These are phyloP conservation scores for Ananas comosus DNA, from an alignment of 176 grass and related monocot species.

Conservation along the genomic window DNA sequence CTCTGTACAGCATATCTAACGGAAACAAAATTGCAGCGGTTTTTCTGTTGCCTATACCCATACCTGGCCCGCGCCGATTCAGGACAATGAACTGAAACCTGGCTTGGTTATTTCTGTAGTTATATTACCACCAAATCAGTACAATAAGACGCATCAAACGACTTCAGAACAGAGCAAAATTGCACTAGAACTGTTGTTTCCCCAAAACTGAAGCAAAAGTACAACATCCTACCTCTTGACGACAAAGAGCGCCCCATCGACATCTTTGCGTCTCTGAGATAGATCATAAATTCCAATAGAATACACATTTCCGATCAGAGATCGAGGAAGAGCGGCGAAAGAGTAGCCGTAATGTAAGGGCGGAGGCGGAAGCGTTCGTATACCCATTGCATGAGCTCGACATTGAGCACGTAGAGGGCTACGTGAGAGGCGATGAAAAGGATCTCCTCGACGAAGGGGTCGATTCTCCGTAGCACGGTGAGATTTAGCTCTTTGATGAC, in stretches of 20 bases:
- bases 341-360: not conserved
- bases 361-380: not conserved
- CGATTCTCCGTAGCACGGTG: constrained; percentile 83
- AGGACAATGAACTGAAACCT: constrained; percentile 93
- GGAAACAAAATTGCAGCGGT: too few relatives aligned
- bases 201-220: constrained; percentile 2
- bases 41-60: not conserved
- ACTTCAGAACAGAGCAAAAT: constrained; percentile 17
- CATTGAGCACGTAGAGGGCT: constrained; percentile 90
- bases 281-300: constrained; percentile 2
- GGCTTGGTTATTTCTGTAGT: constrained; percentile 56
- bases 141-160: not conserved
- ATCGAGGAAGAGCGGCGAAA: not conserved
- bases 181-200: too few relatives aligned
- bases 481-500: constrained; percentile 75
- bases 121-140: constrained; percentile 8
- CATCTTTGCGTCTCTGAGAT: constrained; percentile 78
- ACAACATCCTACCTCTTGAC: constrained; percentile 57
- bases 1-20: too few relatives aligned
- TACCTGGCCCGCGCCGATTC: constrained; percentile 83
- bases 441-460: constrained; percentile 88
- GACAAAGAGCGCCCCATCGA: constrained; percentile 86
- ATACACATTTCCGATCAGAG: constrained; percentile 14
- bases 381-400: constrained; percentile 91
- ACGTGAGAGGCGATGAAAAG: constrained; percentile 86